A percentile compares a stretch with the other conserved stretches of the same genome.
Evolutionary conservation across 225 moss, liverwort and hornwort species (phyloP).

Genomic region (Polytrichum commune): DNA sequence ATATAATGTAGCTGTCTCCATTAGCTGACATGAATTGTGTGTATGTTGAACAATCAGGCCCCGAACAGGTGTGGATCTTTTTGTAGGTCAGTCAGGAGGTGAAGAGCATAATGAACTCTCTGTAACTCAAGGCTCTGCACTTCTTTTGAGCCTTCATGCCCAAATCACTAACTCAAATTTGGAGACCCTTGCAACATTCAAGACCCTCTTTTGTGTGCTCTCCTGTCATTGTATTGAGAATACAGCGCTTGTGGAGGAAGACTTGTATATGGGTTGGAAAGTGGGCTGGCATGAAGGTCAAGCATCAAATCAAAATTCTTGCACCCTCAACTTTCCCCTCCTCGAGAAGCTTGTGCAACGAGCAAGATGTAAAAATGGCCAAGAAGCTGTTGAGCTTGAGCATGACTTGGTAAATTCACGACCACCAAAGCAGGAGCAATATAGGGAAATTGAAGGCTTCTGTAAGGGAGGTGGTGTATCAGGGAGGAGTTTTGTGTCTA

Average conservation of each 20-base stretch:
- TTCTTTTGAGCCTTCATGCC: conserved; percentile 49
- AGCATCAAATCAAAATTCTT: conserved; percentile 16
- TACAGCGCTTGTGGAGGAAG: conserved; percentile 44
- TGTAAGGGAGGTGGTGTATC: conserved; percentile 21
- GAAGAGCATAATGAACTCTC: conserved; percentile 45
- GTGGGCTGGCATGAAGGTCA: conserved; percentile 57
- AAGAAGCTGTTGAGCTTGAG: conserved; percentile 43
- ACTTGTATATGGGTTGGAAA: conserved; percentile 56
- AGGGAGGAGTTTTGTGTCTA: conserved; percentile 36
- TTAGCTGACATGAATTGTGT: neutral
- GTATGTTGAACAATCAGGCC: conserved; percentile 32
- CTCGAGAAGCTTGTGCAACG: conserved; percentile 50
- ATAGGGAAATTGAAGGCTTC: conserved; percentile 15
- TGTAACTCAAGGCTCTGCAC: conserved; percentile 45
- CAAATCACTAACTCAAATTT: conserved; percentile 32
- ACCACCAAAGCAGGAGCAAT: conserved; percentile 17
- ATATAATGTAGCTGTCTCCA: too few relatives aligned
- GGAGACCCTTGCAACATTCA: conserved; percentile 29
- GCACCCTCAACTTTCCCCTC: conserved; percentile 19
- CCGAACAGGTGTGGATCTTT: conserved; percentile 58
- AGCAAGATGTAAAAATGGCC: conserved; percentile 34
- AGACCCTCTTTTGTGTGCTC: conserved; percentile 42
- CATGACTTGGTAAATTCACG: conserved; percentile 29
- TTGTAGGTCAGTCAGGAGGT: conserved; percentile 46
- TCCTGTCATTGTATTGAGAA: conserved; percentile 45